phyloP scores from a whole-genome alignment of 371 early-diverging fungal genomes.

The Coemansia sp. region DNA sequence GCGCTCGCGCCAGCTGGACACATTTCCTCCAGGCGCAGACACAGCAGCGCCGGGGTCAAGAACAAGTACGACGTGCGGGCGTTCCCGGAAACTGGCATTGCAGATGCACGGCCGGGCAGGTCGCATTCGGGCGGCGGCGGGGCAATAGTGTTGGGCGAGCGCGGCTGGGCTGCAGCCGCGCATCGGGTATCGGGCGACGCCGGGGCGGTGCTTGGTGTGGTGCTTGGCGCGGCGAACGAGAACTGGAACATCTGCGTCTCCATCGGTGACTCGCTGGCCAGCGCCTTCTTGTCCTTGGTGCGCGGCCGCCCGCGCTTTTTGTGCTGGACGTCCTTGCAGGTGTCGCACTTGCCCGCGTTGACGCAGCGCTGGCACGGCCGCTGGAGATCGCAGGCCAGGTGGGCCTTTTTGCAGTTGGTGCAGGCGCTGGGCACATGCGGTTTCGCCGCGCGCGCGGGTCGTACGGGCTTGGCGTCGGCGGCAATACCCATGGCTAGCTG shows the following conservation, averaged over 20 bases:
- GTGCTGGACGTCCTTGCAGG: conserved; percentile 78
- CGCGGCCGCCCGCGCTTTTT: conserved; percentile 81
- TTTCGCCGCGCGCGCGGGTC: conserved; percentile 33
- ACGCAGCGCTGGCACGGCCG: conserved; percentile 77
- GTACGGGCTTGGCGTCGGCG: conserved; percentile 4
- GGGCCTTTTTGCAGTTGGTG: conserved; percentile 67
- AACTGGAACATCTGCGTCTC: conserved; percentile 49
- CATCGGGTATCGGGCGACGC: neutral
- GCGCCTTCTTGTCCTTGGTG: conserved; percentile 54
- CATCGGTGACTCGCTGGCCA: conserved; percentile 22
- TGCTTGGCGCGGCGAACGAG: conserved; percentile 18
- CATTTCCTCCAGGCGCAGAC: conserved; percentile 42
- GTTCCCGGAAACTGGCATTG: neutral
- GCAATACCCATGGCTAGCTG: neutral
- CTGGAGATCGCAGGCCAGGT: conserved; percentile 65
- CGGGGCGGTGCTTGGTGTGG: conserved; percentile 4
- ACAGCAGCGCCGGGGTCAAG: conserved; percentile 33
- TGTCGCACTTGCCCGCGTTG: conserved; percentile 66
- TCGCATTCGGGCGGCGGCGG: conserved; percentile 11
- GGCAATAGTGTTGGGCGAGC: conserved; percentile 13
- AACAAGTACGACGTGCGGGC: conserved; percentile 28
- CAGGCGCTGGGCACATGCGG: conserved; percentile 55
- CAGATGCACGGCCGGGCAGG: neutral
- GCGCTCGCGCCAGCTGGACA: conserved; percentile 1
- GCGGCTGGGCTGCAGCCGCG: conserved; percentile 8